Base-by-base conservation (phyloP, 2,329 filamentous ascomycete species). In the Rhexocercosporidium sp. region DNA sequence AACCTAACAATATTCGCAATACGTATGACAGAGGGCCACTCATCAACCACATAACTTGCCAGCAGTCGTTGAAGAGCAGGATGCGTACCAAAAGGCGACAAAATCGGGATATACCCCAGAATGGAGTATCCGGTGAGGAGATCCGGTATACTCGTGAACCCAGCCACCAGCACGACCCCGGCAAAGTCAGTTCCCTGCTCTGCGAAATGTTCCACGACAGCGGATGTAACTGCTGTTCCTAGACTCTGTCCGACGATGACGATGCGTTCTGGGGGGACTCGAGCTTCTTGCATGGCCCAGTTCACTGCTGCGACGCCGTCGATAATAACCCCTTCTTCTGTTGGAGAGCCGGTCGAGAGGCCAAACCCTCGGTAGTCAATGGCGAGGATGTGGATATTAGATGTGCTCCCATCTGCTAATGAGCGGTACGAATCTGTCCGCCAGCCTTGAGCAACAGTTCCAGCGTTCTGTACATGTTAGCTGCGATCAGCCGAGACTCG, bases 331-430 rank as follows among this genome's bases (percentile, higher is more conserved):
- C 95, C 95, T 41, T 85, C 81, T 80, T 98, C 95, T 0, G 89
- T 90, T 0, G 95, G 95, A 3, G 80, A 81, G n/a, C 95, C 93
- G 0, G 90, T 92, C 9, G 92, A 96, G 46, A 87, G 85, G 0
- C 94, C 94, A 73, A 93, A 97, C 7, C 94, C 94, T 20, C 94
- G 91, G 79, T 97, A 97, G 82, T 97, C 94, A 74, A 97, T 89
- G 46, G 93, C 88, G n/a, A 97, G 83, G 53, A 97, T 86, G 76
- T 97, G 94, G 64, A 94, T 87, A 65, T 86, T 83, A 0, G 83
- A 89, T 0, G 85, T 86, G 1, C 91, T 91, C 2, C 90, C 88
- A 62, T 91, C 87, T 3, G 93, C 88, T 49, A 97, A 82, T 53
- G 89, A 85, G 73, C 94, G 92, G 77, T 96, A 96, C 65, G 89